These are phyloP conservation scores for Cokeromyces recurvatus DNA, from an alignment of 371 early-diverging fungal genomes.

Conservation along the genomic window DNA sequence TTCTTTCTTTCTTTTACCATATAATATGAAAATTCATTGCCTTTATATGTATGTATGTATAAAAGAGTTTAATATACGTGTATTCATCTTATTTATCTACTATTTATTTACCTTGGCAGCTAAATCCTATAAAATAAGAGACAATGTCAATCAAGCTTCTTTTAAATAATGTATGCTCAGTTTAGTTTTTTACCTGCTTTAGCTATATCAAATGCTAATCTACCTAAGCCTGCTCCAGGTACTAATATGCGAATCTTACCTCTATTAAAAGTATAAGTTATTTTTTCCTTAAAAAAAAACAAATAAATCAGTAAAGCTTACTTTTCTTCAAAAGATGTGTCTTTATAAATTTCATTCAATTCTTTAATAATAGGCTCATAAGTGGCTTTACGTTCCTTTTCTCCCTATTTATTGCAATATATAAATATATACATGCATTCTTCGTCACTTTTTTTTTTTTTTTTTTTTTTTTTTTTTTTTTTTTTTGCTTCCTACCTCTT, in stretches of 20 bases:
- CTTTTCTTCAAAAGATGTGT: too few relatives aligned
- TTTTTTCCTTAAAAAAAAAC: too few relatives aligned
- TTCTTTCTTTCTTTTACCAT: constrained; percentile 53
- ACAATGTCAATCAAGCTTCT: not conserved
- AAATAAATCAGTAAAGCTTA: too few relatives aligned
- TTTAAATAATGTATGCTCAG: not conserved
- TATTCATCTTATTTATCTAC: too few relatives aligned
- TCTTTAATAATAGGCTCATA: constrained; percentile 80
- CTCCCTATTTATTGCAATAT: constrained; percentile 46
- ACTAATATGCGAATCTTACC: constrained; percentile 66
- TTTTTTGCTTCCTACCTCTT: constrained; percentile 2
- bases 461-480: not conserved
- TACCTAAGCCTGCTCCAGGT: constrained; percentile 89
- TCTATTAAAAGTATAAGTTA: too few relatives aligned
- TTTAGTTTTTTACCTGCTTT: constrained; percentile 37
- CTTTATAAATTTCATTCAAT: constrained; percentile 52
- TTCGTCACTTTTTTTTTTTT: too few relatives aligned
- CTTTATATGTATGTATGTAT: constrained; percentile 14
- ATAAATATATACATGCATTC: not conserved
- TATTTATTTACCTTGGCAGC: constrained; percentile 69
- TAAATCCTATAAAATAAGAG: constrained; percentile 52
- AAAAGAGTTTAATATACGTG: too few relatives aligned
- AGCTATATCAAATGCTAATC: constrained; percentile 85
- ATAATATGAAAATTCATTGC: constrained; percentile 77
- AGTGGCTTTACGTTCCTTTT: constrained; percentile 70